These are phyloP conservation scores for Rubroshorea leprosula DNA, from an alignment of 345 rosid species.

Conservation along the genomic window DNA sequence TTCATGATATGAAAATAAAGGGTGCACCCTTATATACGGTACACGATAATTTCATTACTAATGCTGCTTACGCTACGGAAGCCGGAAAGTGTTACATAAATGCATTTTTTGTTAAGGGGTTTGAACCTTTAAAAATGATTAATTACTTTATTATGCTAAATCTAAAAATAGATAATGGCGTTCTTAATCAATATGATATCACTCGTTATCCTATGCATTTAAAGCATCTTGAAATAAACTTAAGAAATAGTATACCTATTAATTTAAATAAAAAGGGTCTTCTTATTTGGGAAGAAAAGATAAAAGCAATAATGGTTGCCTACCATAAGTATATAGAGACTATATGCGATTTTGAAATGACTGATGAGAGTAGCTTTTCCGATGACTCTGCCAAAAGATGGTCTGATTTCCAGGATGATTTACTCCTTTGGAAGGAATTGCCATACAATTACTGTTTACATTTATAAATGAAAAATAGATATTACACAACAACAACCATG, in stretches of 20 bases:
- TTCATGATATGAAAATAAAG: background rate
- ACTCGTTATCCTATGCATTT: too few species aligned
- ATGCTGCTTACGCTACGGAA: background rate
- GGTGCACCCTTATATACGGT: background rate
- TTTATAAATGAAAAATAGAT: too few species aligned
- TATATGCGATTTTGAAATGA: background rate
- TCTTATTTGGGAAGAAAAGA: background rate
- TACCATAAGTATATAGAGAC: background rate
- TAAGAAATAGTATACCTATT: background rate
- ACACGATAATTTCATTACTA: conserved; percentile 6
- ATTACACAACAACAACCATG: too few species aligned
- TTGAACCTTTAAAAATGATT: too few species aligned
- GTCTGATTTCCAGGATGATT: too few species aligned
- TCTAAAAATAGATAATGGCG: background rate
- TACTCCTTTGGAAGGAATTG: too few species aligned
- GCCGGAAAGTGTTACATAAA: too few species aligned
- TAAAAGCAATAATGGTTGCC: background rate
- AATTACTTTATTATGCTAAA: background rate
- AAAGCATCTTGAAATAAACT: background rate
- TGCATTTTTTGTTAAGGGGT: too few species aligned
- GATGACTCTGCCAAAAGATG: too few species aligned
- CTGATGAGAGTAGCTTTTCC: too few species aligned
- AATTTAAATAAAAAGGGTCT: background rate
- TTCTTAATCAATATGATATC: too few species aligned
- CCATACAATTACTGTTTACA: too few species aligned